phyloP scores from a whole-genome alignment of 2,329 filamentous ascomycete genomes.

The Chrysoporthe cubensis region DNA sequence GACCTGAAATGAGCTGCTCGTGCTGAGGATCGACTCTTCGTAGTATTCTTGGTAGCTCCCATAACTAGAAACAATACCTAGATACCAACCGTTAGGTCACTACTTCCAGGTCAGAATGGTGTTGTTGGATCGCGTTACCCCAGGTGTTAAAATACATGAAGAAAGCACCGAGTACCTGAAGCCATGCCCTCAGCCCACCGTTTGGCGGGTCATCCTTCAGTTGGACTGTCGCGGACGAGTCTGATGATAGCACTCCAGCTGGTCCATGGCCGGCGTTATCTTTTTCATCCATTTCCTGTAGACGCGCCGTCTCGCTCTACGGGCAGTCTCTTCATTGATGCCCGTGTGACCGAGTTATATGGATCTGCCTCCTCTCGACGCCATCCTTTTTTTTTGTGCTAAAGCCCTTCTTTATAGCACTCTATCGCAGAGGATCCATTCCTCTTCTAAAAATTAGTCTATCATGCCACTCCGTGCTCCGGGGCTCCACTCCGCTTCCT shows the following conservation, averaged over 20 bases:
- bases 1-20: constrained; percentile 43
- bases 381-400: no score
- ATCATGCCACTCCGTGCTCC: constrained; percentile 21
- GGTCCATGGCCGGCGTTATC: constrained; percentile 5
- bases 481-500: constrained; percentile 19
- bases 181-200: constrained; percentile 47
- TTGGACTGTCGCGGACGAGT: constrained; percentile 21
- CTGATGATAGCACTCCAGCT: constrained; percentile 23
- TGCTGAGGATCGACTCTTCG: constrained; percentile 39
- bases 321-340: background rate
- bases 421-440: background rate
- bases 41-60: constrained; percentile 52
- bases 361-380: background rate
- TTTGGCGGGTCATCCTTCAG: constrained; percentile 23
- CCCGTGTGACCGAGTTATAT: background rate
- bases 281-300: constrained; percentile 12
- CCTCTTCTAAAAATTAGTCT: constrained; percentile 8
- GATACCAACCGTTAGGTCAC: background rate
- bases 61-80: constrained; percentile 37
- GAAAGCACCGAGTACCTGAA: constrained; percentile 56
- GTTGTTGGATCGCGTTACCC: constrained; percentile 7
- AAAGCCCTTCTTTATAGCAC: background rate
- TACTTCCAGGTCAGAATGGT: background rate
- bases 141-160: constrained; percentile 62
- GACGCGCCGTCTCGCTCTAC: background rate